A percentile compares a stretch with the other conserved stretches of the same genome.
Conservation (phyloP, 208 protist genomes). For the Vickermania ingenoplastis region DNA sequence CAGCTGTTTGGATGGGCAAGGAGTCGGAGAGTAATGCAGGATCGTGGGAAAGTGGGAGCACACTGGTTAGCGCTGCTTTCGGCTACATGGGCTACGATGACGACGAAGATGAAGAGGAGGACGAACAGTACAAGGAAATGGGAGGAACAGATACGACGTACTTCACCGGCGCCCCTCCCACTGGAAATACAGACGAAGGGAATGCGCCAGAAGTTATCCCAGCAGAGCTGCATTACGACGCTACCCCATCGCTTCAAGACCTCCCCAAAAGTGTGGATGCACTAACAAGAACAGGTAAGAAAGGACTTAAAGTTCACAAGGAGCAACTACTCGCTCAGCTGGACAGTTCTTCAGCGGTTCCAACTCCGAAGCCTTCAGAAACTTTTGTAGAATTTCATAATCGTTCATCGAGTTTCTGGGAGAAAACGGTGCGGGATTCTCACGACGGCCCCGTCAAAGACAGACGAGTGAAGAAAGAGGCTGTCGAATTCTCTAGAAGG, state of each 20-base stretch:
- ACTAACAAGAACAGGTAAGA: constrained; percentile 58
- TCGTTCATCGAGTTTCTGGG: constrained; percentile 60
- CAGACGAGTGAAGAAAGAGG: constrained; percentile 20
- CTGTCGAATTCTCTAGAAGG: constrained; percentile 36
- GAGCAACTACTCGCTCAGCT: constrained; percentile 77
- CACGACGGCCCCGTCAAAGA: constrained; percentile 21
- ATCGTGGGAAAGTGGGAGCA: constrained; percentile 87
- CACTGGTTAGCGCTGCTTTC: constrained; percentile 70
- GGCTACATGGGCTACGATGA: constrained; percentile 55
- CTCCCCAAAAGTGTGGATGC: constrained; percentile 23
- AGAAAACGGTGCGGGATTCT: constrained; percentile 49
- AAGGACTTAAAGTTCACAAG: constrained; percentile 84
- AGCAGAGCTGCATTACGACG: constrained; percentile 49
- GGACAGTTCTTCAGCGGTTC: constrained; percentile 39
- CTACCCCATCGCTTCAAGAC: constrained; percentile 31
- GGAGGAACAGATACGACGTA: not conserved
- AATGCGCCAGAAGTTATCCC: constrained; percentile 66
- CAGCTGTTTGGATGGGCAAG: constrained; percentile 71
- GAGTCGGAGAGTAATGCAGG: constrained; percentile 65
- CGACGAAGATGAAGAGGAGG: constrained; percentile 64
- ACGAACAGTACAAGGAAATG: not conserved
- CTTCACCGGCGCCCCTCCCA: not conserved
- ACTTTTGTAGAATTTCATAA: constrained; percentile 42
- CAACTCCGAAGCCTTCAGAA: constrained; percentile 54
- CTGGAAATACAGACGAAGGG: constrained; percentile 49